Evolutionary conservation across 2,329 filamentous ascomycete species (phyloP).

Genomic region (Thermomyces lanuginosus): DNA sequence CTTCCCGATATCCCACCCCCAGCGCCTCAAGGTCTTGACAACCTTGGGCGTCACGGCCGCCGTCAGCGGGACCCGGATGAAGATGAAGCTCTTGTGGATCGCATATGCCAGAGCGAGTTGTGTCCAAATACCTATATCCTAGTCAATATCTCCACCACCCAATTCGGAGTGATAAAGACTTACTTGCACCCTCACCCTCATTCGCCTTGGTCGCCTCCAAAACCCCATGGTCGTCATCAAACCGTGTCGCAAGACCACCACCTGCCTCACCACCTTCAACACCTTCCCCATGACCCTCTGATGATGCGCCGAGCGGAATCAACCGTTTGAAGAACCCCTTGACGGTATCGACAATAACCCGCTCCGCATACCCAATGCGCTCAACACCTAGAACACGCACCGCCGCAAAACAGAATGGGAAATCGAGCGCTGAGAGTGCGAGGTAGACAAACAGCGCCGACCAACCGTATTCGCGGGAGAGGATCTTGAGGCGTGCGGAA

Average conservation of each 20-base stretch:
- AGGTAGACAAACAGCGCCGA: conserved; percentile 84
- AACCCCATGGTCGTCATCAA: conserved; percentile 34
- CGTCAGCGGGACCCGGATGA: conserved; percentile 81
- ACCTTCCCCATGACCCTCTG: conserved; percentile 4
- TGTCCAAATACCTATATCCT: conserved; percentile 49
- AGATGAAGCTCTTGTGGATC: conserved; percentile 96
- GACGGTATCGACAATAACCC: conserved; percentile 24
- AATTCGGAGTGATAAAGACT: conserved; percentile 24
- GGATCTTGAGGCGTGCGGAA: conserved; percentile 58
- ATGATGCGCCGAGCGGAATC: conserved; percentile 7
- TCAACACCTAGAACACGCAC: conserved; percentile 74
- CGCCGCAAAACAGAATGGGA: conserved; percentile 85
- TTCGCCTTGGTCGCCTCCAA: conserved; percentile 46
- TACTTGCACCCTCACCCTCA: conserved; percentile 54
- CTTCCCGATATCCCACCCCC: conserved; percentile 94
- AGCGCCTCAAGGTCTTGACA: conserved; percentile 69
- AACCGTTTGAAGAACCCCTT: conserved; percentile 11
- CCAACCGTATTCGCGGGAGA: conserved; percentile 90
- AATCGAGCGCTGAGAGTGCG: conserved; percentile 66
- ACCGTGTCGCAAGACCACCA: too few relatives aligned
- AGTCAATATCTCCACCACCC: conserved; percentile 1
- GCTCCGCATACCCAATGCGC: conserved; percentile 49
- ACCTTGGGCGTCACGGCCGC: conserved; percentile 84
- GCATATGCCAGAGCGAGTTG: conserved; percentile 88
- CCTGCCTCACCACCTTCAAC: conserved; percentile 8